These are phyloP conservation scores for Sporisorium iseilematis-ciliati DNA, from an alignment of 1,284 basidiomycete species.

Conservation along the genomic window DNA sequence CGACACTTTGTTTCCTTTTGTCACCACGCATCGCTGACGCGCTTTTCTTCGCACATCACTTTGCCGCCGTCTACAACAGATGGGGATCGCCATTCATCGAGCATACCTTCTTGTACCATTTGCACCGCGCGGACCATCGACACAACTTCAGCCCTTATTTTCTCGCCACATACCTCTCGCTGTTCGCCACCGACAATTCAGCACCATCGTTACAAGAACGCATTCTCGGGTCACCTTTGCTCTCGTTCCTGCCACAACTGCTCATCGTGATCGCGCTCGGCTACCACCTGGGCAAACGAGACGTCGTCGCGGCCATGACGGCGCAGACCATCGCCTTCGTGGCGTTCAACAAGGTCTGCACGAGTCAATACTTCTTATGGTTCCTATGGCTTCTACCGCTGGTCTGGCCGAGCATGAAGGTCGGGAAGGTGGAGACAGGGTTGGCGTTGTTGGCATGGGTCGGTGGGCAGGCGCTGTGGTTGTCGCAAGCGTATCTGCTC, in stretches of 20 bases:
- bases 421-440: conserved; percentile 18
- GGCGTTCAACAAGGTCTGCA: conserved; percentile 97
- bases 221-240: conserved; percentile 49
- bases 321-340: conserved; percentile 92
- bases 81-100: conserved; percentile 94
- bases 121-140: conserved; percentile 89
- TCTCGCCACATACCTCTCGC: conserved; percentile 85
- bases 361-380: conserved; percentile 98
- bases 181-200: conserved; percentile 11
- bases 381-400: conserved; percentile 91
- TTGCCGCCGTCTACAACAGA: neutral
- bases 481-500: conserved; percentile 64
- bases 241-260: conserved; percentile 78
- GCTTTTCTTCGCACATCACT: conserved; percentile 71
- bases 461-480: conserved; percentile 71
- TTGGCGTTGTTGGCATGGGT: conserved; percentile 77
- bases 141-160: conserved; percentile 99
- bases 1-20: neutral
- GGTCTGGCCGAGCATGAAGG: conserved; percentile 77
- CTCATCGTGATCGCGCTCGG: conserved; percentile 77
- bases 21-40: conserved; percentile 6
- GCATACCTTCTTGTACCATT: conserved; percentile 93
- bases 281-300: conserved; percentile 75
- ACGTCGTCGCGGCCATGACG: conserved; percentile 86
- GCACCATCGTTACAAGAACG: conserved; percentile 11